Evolutionary conservation across 306 rosid genomes (phyloP).

Genomic region (Astragalus glycyphyllos): DNA sequence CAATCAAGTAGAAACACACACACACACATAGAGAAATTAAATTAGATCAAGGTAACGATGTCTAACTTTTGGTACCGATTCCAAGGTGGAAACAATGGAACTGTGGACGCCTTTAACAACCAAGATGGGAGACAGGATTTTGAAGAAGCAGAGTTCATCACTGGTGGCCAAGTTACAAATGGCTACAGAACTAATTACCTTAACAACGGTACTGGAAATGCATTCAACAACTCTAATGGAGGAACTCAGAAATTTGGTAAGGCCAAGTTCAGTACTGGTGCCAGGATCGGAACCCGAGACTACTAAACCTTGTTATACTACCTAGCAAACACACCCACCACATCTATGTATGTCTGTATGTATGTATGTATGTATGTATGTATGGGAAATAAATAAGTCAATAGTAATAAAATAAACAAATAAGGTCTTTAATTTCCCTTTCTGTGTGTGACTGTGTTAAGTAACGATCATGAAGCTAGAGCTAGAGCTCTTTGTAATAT

Average conservation of each 20-base stretch:
- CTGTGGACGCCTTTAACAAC: slow-evolving; percentile 19
- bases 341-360: no score
- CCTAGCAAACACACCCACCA: no score
- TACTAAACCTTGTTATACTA: no score
- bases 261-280: slow-evolving; percentile 20
- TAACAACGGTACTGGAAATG: slow-evolving; percentile 15
- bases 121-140: background rate
- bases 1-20: no score
- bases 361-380: no score
- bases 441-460: no score
- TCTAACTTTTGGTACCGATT: no score
- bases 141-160: background rate
- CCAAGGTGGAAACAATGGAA: slow-evolving; percentile 22
- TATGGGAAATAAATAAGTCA: no score
- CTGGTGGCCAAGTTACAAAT: background rate
- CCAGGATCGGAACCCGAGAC: background rate
- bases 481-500: no score
- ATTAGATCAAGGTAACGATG: no score
- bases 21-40: no score
- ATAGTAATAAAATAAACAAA: background rate
- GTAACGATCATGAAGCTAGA: no score
- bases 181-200: background rate
- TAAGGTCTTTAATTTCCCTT: background rate
- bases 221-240: slow-evolving; percentile 14
- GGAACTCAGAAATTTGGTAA: slow-evolving; percentile 17